Evolutionary conservation across 2,329 filamentous ascomycete species (phyloP), one percentile per base, ranked within the genome.

Genomic region (Monilinia vaccinii-corymbosi): DNA sequence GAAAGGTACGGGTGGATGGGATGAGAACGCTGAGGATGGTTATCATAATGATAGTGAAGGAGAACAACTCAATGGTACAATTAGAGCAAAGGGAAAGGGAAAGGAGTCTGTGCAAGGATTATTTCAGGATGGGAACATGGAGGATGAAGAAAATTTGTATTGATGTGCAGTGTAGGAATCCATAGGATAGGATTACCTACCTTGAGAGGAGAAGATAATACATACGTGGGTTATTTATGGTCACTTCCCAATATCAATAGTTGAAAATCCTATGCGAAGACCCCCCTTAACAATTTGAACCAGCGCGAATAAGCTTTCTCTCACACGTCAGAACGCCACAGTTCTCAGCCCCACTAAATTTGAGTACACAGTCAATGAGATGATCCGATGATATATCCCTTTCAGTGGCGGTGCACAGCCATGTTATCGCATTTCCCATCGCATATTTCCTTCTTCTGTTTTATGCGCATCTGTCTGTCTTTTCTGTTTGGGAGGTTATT

Each of bases 61-160:
- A 56, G 50, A 58, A 48, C 38, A 44, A 36, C 34, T 44, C 18
- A 58, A 61, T 46, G 46, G 53, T 32, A 57, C 45, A 10, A 50
- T 50, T 31, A 46, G 58, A 38, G 52, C 16, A 8, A 63, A 61
- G 44, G 58, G 48, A n/a, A 67, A 82, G 67, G 80, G 79, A 9
- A 85, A 84, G 70, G 81, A 76, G 3, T 73, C 77, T 18, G 77
- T 46, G 11, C 52, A 58, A n/a, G 46, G 46, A 16, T 18, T 57
- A 16, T 69, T 71, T 51, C 63, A 64, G 36, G 51, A 63, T 13
- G 62, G 62, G 18, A 64, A 56, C 31, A 58, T 64, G 55, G 66
- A 68, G n/a, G 72, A 73, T 49, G 71, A 74, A 31, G 69, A 73
- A 40, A 72, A 69, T 16, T 62, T 74, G 61, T 74, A 74, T 69